These are phyloP conservation scores for Hypoxylon sp. DNA, from an alignment of 2,329 filamentous ascomycete species.

Conservation along the genomic window DNA sequence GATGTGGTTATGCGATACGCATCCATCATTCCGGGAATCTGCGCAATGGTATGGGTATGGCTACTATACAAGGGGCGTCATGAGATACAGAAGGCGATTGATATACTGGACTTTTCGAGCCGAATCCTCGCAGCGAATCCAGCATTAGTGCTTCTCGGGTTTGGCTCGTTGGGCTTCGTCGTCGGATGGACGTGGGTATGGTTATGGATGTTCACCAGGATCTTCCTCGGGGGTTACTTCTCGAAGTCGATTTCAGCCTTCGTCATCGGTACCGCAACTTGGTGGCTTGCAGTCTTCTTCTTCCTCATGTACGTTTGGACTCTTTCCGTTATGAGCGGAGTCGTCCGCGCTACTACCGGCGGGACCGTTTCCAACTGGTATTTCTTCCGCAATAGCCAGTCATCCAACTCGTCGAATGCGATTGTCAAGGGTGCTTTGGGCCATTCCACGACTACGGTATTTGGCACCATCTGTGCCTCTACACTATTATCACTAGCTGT, in stretches of 20 bases:
- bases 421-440: conserved; percentile 85
- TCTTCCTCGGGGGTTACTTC: conserved; percentile 93
- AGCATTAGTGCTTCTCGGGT: conserved; percentile 84
- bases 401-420: conserved; percentile 79
- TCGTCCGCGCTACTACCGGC: conserved; percentile 91
- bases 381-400: conserved; percentile 88
- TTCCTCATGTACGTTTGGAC: conserved; percentile 97
- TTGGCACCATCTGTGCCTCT: conserved; percentile 91
- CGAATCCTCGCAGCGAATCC: conserved; percentile 88
- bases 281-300: conserved; percentile 95
- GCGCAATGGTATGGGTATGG: conserved; percentile 84
- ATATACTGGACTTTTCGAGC: conserved; percentile 92
- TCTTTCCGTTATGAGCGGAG: conserved; percentile 83
- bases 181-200: conserved; percentile 95
- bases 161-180: conserved; percentile 78
- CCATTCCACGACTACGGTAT: conserved; percentile 86
- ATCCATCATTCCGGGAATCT: conserved; percentile 78
- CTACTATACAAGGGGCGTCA: conserved; percentile 83
- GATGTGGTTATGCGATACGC: conserved; percentile 91
- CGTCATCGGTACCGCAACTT: conserved; percentile 87
- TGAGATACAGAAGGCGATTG: conserved; percentile 83
- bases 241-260: conserved; percentile 72
- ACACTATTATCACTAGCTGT: conserved; percentile 84
- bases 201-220: conserved; percentile 95
- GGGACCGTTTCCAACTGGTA: conserved; percentile 99